Base-by-base conservation (phyloP, 2,329 filamentous ascomycete species). In the Chrysoporthe deuterocubensis region DNA sequence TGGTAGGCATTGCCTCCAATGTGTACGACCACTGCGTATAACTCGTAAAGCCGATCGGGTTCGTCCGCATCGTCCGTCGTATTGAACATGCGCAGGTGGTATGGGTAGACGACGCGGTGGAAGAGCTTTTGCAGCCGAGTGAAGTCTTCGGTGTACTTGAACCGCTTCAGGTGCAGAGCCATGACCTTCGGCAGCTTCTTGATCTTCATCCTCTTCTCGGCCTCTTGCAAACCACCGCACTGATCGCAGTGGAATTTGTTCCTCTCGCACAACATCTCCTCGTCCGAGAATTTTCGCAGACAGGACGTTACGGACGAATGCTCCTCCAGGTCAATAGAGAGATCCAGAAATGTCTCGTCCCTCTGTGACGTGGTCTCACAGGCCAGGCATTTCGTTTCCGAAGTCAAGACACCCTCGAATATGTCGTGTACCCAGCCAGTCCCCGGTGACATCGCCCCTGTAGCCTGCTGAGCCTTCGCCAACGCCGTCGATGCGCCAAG, bases 221-320 rank as follows among this genome's bases (percentile, higher is more conserved):
- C 96, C 80, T 99, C 96, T 79, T 99, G 96, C 66, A 99, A 82
- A 2, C 96, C 96, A 64, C 96, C 96, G 73, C 96, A 99, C 74
- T 94, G 94, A 77, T 99, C 96, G 80, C 96, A 99, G 76, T 99
- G 95, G 73, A 99, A 99, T 77, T 99, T 99, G 83, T 99, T 98
- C 69, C 94, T 88, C 81, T 99, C 96, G 76, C 96, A 98, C 67
- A 99, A 86, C 93, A 98, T 97, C 79, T 99, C 96, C 75, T 98
- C 96, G 58, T 96, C 94, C 0, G 96, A 99, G 75, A 99, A 99
- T 75, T 97, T 97, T 68, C 93, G 88, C 71, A 99, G 81, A 77
- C 96, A 99, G 37, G 96, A 95, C 2, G 96, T 98, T 3, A 99
- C 96, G 0, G 96, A 99, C 0, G 94, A 94, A 77, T 98, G 94